Base-by-base conservation (phyloP, 2,329 filamentous ascomycete genomes). In the Onygenales sp. region DNA sequence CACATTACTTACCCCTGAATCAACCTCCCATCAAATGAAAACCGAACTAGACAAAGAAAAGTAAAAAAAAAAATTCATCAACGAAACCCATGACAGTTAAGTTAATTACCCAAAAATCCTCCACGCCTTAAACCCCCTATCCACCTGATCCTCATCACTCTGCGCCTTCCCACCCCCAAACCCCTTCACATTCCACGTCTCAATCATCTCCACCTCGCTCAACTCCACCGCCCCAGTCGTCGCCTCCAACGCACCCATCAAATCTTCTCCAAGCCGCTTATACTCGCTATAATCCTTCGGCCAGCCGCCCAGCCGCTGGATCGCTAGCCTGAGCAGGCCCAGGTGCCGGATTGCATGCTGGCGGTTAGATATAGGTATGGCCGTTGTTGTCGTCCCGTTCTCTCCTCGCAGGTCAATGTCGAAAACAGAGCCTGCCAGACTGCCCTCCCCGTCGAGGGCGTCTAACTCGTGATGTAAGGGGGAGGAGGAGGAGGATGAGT, bases 281-380 rank as follows among this genome's bases (percentile, higher is more conserved):
- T 78, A 79, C 59, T 77, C 74, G 7, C 57, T 63, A 58, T 72
- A 74, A 4, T 72, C 64, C 66, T 78, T 80, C 5, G 74, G 71
- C 68, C 67, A 74, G 53, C 61, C 61, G 36, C 71, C 71, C 31
- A 70, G 58, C 4, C 70, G 66, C 58, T 73, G 62, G 4, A 72
- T 56, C 2, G 70, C 63, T 6, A 71, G 64, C 59, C 71, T 71
- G 32, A 74, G 63, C 6, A 72, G 62, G 11, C 60, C 54, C n/a
- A 73, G 49, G 56, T 73, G 70, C 21, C 21, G 21, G 4, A 27
- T 27, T 27, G 21, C 21, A 27, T 27, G 21, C 49, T 63, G 61
- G 7, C 68, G 64, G 21, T 27, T 27, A 27, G 21, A 27, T 27
- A 27, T 27, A 27, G 21, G 21, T 4, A 67, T 68, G 14, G 65